These are phyloP conservation scores for Colletotrichum tofieldiae DNA, from an alignment of 2,329 filamentous ascomycete species.

Conservation along the genomic window DNA sequence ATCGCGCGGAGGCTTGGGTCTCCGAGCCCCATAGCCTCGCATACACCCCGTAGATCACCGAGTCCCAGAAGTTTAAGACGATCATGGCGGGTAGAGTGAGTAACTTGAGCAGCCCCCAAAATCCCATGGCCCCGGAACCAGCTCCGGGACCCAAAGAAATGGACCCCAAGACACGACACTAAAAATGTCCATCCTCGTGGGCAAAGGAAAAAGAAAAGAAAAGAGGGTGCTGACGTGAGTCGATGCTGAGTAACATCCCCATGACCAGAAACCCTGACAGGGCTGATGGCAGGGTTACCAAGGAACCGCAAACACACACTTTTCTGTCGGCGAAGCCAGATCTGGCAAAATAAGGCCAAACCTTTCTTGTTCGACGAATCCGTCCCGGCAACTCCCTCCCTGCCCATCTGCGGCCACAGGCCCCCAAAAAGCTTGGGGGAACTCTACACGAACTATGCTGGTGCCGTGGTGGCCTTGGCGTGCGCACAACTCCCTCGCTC, in stretches of 20 bases:
- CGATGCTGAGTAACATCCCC: constrained; percentile 14
- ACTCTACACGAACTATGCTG: background rate
- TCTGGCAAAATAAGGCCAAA: background rate
- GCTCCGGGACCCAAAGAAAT: background rate
- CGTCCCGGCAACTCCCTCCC: background rate
- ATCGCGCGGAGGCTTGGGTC: background rate
- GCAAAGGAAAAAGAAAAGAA: background rate
- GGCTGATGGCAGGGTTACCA: constrained; percentile 9
- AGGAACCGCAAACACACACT: background rate
- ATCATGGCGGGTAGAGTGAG: background rate
- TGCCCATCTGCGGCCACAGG: background rate
- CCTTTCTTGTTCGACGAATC: constrained; percentile 1
- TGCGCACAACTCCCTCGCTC: background rate
- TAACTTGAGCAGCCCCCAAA: background rate
- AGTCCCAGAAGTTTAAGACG: background rate
- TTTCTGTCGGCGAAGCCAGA: constrained; percentile 9
- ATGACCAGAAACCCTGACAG: background rate
- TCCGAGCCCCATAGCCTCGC: background rate
- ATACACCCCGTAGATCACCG: background rate
- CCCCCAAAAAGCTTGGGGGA: background rate
- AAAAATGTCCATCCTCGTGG: constrained; percentile 11
- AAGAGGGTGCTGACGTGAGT: constrained; percentile 23
- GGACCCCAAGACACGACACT: background rate
- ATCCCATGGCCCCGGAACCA: background rate
- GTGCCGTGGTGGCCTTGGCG: background rate